Conservation (phyloP, 805 yeast genomes). For the Candida endomychidarum region DNA sequence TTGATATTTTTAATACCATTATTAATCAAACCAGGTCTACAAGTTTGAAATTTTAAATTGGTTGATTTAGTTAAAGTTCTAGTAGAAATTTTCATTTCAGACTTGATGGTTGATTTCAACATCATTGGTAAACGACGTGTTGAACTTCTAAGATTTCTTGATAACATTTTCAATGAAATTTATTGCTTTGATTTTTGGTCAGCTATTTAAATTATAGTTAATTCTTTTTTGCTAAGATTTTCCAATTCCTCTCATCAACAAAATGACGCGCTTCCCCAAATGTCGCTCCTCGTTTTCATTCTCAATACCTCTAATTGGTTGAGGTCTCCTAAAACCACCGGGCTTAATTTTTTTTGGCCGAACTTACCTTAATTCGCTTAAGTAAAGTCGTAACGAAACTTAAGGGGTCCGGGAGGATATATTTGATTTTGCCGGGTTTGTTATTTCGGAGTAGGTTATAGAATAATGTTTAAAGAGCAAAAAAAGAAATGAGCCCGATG, state of each 20-base stretch:
- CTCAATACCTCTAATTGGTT: slow-evolving; percentile 6
- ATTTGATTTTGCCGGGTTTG: too few species aligned
- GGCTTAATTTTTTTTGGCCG: too few species aligned
- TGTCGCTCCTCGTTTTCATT: slow-evolving; percentile 4
- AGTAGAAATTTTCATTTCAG: slow-evolving; percentile 5
- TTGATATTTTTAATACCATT: slow-evolving; percentile 14
- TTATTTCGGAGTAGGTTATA: too few species aligned
- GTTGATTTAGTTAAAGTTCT: slow-evolving; percentile 5
- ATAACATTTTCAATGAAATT: slow-evolving; percentile 19
- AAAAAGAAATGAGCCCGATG: slow-evolving; percentile 21
- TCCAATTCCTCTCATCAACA: slow-evolving; percentile 4
- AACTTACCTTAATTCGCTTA: too few species aligned
- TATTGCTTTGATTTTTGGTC: neutral
- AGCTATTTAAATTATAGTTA: neutral
- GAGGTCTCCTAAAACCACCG: slow-evolving; percentile 3
- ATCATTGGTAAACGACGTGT: slow-evolving; percentile 17
- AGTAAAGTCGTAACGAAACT: too few species aligned
- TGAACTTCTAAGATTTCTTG: slow-evolving; percentile 17
- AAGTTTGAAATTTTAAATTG: slow-evolving; percentile 1
- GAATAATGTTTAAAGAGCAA: neutral
- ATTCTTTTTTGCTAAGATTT: slow-evolving; percentile 1
- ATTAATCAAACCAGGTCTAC: neutral
- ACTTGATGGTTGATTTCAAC: slow-evolving; percentile 10
- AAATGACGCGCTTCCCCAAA: slow-evolving; percentile 6
- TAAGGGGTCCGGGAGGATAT: too few species aligned